Evolutionary conservation across 2,329 filamentous ascomycete genomes (phyloP).

Genomic region (Calycina herbarum): DNA sequence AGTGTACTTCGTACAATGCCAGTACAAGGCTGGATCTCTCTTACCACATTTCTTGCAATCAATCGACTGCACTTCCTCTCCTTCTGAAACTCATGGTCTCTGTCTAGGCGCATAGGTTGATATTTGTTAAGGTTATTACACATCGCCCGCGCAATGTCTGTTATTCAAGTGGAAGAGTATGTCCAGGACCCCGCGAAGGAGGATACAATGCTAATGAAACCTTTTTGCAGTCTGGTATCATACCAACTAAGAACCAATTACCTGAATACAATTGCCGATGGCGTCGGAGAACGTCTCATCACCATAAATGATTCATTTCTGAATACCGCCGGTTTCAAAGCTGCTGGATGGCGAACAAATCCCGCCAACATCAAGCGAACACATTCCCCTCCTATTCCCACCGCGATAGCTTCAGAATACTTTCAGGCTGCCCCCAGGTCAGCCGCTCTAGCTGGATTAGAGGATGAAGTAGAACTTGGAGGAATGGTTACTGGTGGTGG

Average conservation of each 20-base stretch:
- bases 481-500: conserved; percentile 67
- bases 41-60: not conserved
- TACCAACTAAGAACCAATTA: conserved; percentile 82
- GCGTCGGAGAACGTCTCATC: conserved; percentile 81
- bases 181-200: conserved; percentile 15
- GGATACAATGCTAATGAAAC: not conserved
- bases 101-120: not conserved
- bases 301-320: conserved; percentile 77
- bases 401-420: conserved; percentile 79
- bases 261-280: conserved; percentile 76
- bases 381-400: conserved; percentile 83
- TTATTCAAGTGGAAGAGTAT: conserved; percentile 42
- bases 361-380: conserved; percentile 76
- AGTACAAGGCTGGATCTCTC: not conserved
- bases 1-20: not conserved
- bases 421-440: conserved; percentile 70
- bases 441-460: conserved; percentile 60
- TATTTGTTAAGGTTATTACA: not conserved
- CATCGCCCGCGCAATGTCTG: conserved; percentile 34
- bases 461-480: conserved; percentile 66
- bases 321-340: conserved; percentile 79
- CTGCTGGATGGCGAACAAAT: conserved; percentile 76
- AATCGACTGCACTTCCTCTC: not conserved
- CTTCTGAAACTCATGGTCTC: not conserved
- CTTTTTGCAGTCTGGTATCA: conserved; percentile 64